A percentile compares a stretch with the other conserved stretches of the same genome.
Conservation (phyloP, 1,284 basidiomycete species). For the Sanguinoderma infundibulare region DNA sequence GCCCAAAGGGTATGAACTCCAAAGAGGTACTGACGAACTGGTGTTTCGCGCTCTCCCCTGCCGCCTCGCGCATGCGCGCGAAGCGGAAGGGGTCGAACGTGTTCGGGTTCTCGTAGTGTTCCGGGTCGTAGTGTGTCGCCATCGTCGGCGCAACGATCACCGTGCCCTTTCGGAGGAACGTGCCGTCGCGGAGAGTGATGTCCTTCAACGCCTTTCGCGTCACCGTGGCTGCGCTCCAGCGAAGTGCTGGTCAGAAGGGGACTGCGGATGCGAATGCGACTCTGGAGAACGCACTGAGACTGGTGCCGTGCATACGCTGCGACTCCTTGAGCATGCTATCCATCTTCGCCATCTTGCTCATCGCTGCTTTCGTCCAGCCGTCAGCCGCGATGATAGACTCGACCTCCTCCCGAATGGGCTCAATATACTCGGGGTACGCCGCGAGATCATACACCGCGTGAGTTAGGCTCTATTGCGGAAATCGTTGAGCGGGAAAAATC, state of each 20-base stretch:
- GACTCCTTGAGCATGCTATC: slow-evolving; percentile 59
- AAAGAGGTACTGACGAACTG: slow-evolving; percentile 38
- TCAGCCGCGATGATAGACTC: slow-evolving; percentile 40
- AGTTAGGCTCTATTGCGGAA: slow-evolving; percentile 37
- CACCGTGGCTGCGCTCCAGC: slow-evolving; percentile 12
- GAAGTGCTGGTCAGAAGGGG: not conserved
- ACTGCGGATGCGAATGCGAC: not conserved
- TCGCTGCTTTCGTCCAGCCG: slow-evolving; percentile 45
- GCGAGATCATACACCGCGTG: slow-evolving; percentile 46
- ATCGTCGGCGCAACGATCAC: slow-evolving; percentile 43
- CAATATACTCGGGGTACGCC: slow-evolving; percentile 42
- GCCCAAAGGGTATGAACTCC: slow-evolving; percentile 29
- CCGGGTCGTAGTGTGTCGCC: slow-evolving; percentile 44
- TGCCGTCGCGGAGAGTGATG: slow-evolving; percentile 45
- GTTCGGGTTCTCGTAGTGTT: slow-evolving; percentile 44
- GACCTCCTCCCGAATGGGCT: slow-evolving; percentile 50
- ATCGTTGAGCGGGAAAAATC: no score
- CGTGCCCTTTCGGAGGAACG: slow-evolving; percentile 45
- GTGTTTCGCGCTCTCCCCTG: slow-evolving; percentile 20
- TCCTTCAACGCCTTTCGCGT: slow-evolving; percentile 35
- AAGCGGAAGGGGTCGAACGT: no score
- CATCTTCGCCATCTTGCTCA: slow-evolving; percentile 50
- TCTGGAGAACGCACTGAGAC: slow-evolving; percentile 15
- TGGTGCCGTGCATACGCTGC: slow-evolving; percentile 41
- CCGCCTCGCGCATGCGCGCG: slow-evolving; percentile 38